Base-by-base conservation (phyloP, 2,329 filamentous ascomycete genomes). In the Aspergillus nomiae region DNA sequence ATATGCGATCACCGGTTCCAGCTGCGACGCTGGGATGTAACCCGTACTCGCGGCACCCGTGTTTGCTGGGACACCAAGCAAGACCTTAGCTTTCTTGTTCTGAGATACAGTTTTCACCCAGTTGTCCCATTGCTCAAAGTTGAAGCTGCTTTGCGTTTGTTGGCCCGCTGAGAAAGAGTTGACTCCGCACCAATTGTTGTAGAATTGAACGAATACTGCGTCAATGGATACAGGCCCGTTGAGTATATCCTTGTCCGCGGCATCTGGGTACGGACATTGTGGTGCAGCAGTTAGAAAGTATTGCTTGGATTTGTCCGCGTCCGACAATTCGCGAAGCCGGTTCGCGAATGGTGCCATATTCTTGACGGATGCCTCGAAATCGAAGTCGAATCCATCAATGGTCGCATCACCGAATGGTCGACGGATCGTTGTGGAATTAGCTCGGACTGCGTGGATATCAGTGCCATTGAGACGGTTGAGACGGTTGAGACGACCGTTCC, bases 331-430 rank as follows among this genome's bases (percentile, higher is more conserved):
- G 34, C 88, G 85, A 11, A 92, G 82, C 59, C 83, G 79, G 43
- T 82, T 79, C 1, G 84, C 88, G 68, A 92, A 90, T 1, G 85
- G 77, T 0, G 80, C 82, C 78, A 90, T 87, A 77, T 91, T 88
- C 55, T 76, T 76, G 16, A 85, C 84, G 3, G 77, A 75, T 5
- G 85, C 81, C 77, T 92, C 90, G 65, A 92, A 88, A 74, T 93
- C 90, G 66, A 92, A 87, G 76, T 93, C 90, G 74, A 93, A 92
- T 5, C 91, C 91, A 73, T 93, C 89, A 48, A 93, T 78, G 4
- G 86, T 81, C 11, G 87, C 86, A 14, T 78, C 76, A 59, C 88
- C 88, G 73, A 92, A 92, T 1, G 90, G 90, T 10, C 91, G 86
- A 61, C 86, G 81, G 9, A 79, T 26, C 79, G 1, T 74, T 76